Conservation (phyloP, 257 asterid genomes). For the Solanum boliviense region DNA sequence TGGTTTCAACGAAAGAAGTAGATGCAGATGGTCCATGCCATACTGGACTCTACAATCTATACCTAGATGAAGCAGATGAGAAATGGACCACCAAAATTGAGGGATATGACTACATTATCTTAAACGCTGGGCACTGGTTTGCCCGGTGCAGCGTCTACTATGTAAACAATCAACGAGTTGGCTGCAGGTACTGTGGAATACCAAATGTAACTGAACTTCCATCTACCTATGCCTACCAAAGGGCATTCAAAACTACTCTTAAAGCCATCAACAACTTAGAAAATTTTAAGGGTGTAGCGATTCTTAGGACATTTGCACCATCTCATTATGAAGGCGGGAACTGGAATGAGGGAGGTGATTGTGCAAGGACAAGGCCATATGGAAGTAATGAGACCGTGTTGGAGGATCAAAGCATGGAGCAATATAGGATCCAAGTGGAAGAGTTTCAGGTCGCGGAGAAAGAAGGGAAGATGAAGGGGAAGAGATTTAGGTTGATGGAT, state of each 20-base stretch:
- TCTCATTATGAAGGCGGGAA: constrained; percentile 9
- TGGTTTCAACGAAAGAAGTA: constrained; percentile 29
- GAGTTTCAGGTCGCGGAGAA: constrained; percentile 23
- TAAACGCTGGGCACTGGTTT: constrained; percentile 68
- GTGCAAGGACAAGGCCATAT: constrained; percentile 19
- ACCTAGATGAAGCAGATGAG: constrained; percentile 47
- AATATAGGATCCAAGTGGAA: constrained; percentile 22
- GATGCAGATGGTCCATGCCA: constrained; percentile 23
- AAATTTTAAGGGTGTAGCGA: background rate
- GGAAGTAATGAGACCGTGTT: constrained; percentile 9
- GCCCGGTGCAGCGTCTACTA: constrained; percentile 9
- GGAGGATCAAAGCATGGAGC: constrained; percentile 10
- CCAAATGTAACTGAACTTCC: constrained; percentile 3
- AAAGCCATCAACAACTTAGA: constrained; percentile 3
- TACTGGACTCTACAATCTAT: constrained; percentile 37
- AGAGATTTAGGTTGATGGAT: constrained; percentile 22
- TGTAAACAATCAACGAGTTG: constrained; percentile 6
- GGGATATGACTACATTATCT: constrained; percentile 34
- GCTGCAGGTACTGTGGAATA: constrained; percentile 3
- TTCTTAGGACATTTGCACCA: constrained; percentile 6
- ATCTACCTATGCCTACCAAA: constrained; percentile 12
- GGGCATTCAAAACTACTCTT: constrained; percentile 14
- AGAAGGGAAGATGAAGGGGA: constrained; percentile 19
- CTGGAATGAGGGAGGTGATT: constrained; percentile 29
- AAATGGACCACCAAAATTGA: constrained; percentile 41